These are phyloP conservation scores for Alternaria gansuensis DNA, from an alignment of 2,329 filamentous ascomycete genomes.

Conservation along the genomic window DNA sequence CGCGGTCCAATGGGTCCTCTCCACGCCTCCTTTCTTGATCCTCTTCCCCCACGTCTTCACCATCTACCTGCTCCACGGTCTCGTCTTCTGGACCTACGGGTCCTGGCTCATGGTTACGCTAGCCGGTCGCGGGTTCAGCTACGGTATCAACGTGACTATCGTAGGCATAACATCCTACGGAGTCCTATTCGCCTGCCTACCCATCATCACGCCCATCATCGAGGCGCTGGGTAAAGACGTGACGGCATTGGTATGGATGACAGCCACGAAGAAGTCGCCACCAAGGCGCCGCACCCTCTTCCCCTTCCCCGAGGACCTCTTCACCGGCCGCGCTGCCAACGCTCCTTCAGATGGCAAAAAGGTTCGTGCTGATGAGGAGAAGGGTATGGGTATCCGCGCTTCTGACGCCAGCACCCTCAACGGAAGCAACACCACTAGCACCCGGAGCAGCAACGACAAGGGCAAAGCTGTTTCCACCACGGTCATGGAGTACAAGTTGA, in stretches of 20 bases:
- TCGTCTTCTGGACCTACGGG: slow-evolving; percentile 58
- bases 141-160: slow-evolving; percentile 49
- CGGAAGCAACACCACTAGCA: not conserved
- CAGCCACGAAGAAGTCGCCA: slow-evolving; percentile 48
- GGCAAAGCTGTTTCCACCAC: not conserved
- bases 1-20: slow-evolving; percentile 55
- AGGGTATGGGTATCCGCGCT: not conserved
- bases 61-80: slow-evolving; percentile 60
- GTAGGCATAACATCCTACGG: slow-evolving; percentile 51
- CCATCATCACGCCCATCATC: slow-evolving; percentile 52
- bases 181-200: slow-evolving; percentile 45
- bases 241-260: slow-evolving; percentile 51
- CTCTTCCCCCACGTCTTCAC: slow-evolving; percentile 62
- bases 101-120: slow-evolving; percentile 51
- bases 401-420: not conserved
- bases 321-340: slow-evolving; percentile 24
- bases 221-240: slow-evolving; percentile 54
- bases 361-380: not conserved
- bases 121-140: slow-evolving; percentile 41
- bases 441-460: slow-evolving; percentile 8
- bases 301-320: slow-evolving; percentile 40
- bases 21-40: slow-evolving; percentile 51
- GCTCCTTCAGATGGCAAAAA: slow-evolving; percentile 7
- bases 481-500: slow-evolving; percentile 6
- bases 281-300: slow-evolving; percentile 45